Evolutionary conservation across 2,329 filamentous ascomycete species (phyloP), one percentile per base, ranked within the genome.

Genomic region (Colletotrichum simmondsii): DNA sequence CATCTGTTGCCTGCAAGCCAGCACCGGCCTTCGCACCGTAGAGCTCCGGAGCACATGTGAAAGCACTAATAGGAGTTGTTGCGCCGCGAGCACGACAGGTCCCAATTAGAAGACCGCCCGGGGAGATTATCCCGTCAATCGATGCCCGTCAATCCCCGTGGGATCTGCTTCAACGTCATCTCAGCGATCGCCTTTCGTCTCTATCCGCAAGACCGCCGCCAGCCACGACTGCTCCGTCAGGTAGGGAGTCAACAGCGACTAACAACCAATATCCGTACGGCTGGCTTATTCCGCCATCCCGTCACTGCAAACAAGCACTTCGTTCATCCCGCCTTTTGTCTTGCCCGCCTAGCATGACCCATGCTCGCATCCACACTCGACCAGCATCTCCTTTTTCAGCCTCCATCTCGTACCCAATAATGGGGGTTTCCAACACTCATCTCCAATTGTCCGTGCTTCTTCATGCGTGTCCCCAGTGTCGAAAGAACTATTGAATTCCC

Each of bases 391-490:
- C 66, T 72, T 63, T 63, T 72, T 65, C 66, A 72, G 71, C 71
- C 66, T 72, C 71, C 56, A 61, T 58, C 66, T 70, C 60, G 66
- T 70, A 72, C 68, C 68, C 62, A 67, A 66, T 57, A 53, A 68
- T 63, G 57, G 59, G 46, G 19, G 52, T 42, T 58, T 54, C 54
- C 53, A 64, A 71, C 11, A 66, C 72, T 75, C 74, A 74, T 75
- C 72, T 75, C 74, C 65, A 74, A 46, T 19, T 53, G 72, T 74
- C 74, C 37, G 72, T 75, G 74, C 72, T 68, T 58, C 61, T 72
- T 74, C 65, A 75, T 75, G 72, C 74, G 42, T 49, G 37, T 22
- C 24, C 26, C 71, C 60, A 57, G 71, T 56, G 56, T 58, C 49
- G 30, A 8, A 22, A 30, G n/a, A 28, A 59, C 64, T 66, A 66